Conservation (phyloP, 2,329 filamentous ascomycete genomes). For the Geosmithia putterillii region DNA sequence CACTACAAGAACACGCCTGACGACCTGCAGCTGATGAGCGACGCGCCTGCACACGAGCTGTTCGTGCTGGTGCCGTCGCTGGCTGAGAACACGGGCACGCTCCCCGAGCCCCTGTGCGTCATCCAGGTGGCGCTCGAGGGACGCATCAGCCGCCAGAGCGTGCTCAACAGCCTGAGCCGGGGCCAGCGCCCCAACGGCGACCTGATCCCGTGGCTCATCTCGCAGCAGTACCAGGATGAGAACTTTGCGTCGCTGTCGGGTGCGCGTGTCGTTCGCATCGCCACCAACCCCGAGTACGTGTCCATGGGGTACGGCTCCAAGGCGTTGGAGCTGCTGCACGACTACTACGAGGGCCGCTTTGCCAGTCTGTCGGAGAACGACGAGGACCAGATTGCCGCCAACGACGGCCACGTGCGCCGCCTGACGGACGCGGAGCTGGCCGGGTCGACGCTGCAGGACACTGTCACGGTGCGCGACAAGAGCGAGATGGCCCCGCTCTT, state of each 20-base stretch:
- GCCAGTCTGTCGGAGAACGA: slow-evolving; percentile 65
- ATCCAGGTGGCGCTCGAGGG: slow-evolving; percentile 92
- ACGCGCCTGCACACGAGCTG: slow-evolving; percentile 90
- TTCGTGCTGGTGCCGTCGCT: slow-evolving; percentile 88
- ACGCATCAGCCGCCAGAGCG: slow-evolving; percentile 85
- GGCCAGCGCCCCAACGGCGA: slow-evolving; percentile 85
- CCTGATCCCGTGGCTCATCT: slow-evolving; percentile 93
- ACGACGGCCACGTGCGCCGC: slow-evolving; percentile 55
- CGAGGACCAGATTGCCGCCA: slow-evolving; percentile 23
- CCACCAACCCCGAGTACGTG: slow-evolving; percentile 88
- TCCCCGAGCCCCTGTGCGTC: slow-evolving; percentile 90
- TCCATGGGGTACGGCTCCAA: slow-evolving; percentile 89
- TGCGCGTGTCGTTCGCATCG: slow-evolving; percentile 84
- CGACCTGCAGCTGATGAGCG: slow-evolving; percentile 96
- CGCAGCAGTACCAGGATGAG: slow-evolving; percentile 95
- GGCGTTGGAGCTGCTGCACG: slow-evolving; percentile 72
- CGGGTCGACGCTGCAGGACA: slow-evolving; percentile 65
- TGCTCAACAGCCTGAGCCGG: slow-evolving; percentile 77
- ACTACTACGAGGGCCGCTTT: slow-evolving; percentile 95
- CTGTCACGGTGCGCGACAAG: slow-evolving; percentile 83
- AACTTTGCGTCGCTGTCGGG: slow-evolving; percentile 91
- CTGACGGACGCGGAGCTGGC: slow-evolving; percentile 76
- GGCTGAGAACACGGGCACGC: slow-evolving; percentile 58
- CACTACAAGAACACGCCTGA: slow-evolving; percentile 98
- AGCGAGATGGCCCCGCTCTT: slow-evolving; percentile 89